Conservation (phyloP, 768 basidiomycete genomes). For the Glaciozyma antarctica region DNA sequence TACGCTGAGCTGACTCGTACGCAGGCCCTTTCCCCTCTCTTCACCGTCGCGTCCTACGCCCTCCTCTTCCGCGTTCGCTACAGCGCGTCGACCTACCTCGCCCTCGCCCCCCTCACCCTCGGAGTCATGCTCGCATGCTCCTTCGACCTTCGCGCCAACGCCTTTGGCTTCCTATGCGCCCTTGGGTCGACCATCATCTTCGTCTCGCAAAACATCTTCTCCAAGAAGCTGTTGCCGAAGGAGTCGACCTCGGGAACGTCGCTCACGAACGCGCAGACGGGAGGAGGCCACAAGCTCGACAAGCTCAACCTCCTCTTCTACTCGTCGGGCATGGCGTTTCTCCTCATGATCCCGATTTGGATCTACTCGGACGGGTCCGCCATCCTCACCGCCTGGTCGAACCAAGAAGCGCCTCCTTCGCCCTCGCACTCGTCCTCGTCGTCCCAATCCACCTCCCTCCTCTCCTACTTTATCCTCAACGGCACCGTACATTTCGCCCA, state of each 20-base stretch:
- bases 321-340: constrained; percentile 85
- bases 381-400: constrained; percentile 47
- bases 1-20: neutral
- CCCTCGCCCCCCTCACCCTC: constrained; percentile 78
- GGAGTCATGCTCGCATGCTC: constrained; percentile 98
- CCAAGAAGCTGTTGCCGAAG: constrained; percentile 92
- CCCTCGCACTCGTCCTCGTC: constrained; percentile 1
- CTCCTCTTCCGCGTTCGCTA: constrained; percentile 88
- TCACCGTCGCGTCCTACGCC: constrained; percentile 93
- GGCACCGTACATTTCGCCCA: constrained; percentile 93
- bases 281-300: constrained; percentile 60
- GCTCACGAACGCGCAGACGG: constrained; percentile 38
- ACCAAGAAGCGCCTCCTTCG: constrained; percentile 28
- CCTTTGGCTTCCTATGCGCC: constrained; percentile 81
- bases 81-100: constrained; percentile 79
- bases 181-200: constrained; percentile 95
- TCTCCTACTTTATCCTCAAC: constrained; percentile 82
- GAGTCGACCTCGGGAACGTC: constrained; percentile 31
- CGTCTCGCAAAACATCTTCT: constrained; percentile 96
- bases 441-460: constrained; percentile 47
- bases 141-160: constrained; percentile 81
- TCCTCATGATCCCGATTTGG: constrained; percentile 96
- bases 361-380: constrained; percentile 71
- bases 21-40: constrained; percentile 89
- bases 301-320: constrained; percentile 93